A percentile compares a stretch with the other conserved stretches of the same genome.
phyloP scores from a whole-genome alignment of 176 grass and related monocot species.

The maize (Zea mays) region Zm-B73-REFERENCE-NAM-5.0 NC_050102.1:114606501-114607000 shows the following conservation, averaged over 20 bases:
- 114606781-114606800: slow-evolving; percentile 23
- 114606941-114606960: slow-evolving; percentile 9
- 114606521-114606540: slow-evolving; percentile 90
- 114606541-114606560: slow-evolving; percentile 93
- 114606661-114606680: slow-evolving; percentile 71
- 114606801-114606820: slow-evolving; percentile 54
- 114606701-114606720: slow-evolving; percentile 90
- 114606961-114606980: slow-evolving; percentile 24
- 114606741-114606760: slow-evolving; percentile 46
- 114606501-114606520: slow-evolving; percentile 99
- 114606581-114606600: slow-evolving; percentile 22
- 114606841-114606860: slow-evolving; percentile 95
- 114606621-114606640: slow-evolving; percentile 23
- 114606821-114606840: slow-evolving; percentile 88
- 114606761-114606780: slow-evolving; percentile 29
- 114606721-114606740: slow-evolving; percentile 96
- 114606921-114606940: slow-evolving; percentile 20
- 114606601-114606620: neutral
- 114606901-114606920: slow-evolving; percentile 55
- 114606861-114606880: slow-evolving; percentile 91
- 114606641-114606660: slow-evolving; percentile 25
- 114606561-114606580: neutral
- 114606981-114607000: slow-evolving; percentile 3
- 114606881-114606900: slow-evolving; percentile 86
- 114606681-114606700: slow-evolving; percentile 97